phyloP scores from a whole-genome alignment of 805 yeast species.

The Schizosaccharomyces japonicus region DNA sequence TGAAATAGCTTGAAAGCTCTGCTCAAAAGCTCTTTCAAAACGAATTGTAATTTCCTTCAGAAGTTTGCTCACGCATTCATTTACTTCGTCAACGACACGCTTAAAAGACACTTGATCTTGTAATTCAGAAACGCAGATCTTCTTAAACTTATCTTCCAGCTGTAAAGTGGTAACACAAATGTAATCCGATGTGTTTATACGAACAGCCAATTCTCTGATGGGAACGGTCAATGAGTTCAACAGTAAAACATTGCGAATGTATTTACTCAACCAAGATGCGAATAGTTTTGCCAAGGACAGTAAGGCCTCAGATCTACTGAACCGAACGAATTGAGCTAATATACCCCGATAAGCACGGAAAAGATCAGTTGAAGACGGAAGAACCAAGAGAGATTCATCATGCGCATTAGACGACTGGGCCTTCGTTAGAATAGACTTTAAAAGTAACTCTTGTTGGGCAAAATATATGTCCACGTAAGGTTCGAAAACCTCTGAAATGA shows the following conservation, averaged over 20 bases:
- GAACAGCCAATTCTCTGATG: not conserved
- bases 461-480: constrained; percentile 76
- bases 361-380: constrained; percentile 70
- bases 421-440: constrained; percentile 20
- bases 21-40: constrained; percentile 34
- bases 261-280: constrained; percentile 35
- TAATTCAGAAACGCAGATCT: constrained; percentile 19
- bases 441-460: constrained; percentile 34
- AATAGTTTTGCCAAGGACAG: constrained; percentile 33
- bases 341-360: constrained; percentile 55
- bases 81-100: constrained; percentile 29
- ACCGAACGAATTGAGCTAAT: constrained; percentile 40
- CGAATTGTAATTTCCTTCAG: constrained; percentile 32
- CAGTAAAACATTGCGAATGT: constrained; percentile 27
- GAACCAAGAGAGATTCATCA: constrained; percentile 36
- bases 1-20: constrained; percentile 64
- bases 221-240: not conserved
- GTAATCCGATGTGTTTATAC: constrained; percentile 69
- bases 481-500: constrained; percentile 47
- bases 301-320: constrained; percentile 25
- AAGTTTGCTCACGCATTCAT: constrained; percentile 33
- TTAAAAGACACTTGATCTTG: constrained; percentile 29
- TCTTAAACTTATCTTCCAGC: constrained; percentile 35
- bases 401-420: constrained; percentile 25
- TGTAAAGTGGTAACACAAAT: constrained; percentile 58